Base-by-base conservation (phyloP, 441 rosid genomes). In the Adansonia gregorii region DNA sequence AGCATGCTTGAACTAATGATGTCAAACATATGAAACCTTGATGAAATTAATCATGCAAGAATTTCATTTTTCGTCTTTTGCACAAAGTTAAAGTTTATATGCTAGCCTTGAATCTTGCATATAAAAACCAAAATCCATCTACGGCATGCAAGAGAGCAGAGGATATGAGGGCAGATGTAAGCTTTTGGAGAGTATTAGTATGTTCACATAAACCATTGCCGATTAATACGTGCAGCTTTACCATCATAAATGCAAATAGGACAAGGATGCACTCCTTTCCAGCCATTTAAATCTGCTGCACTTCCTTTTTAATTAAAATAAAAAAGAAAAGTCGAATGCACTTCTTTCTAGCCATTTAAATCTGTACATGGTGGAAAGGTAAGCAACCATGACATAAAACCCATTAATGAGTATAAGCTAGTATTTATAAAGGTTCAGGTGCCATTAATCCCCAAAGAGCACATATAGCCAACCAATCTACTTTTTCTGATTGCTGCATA, bases 141-240 rank as follows among this genome's bases (percentile, higher is more conserved):
- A 55, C 1, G 19, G 58, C 14, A 48, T 48, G 56, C 58, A 68
- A 48, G 19, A 22, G 56, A 68, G 41, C 35, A 14, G 17, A 45
- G 31, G 22, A 24, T 7, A 39, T 39, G 51, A 45, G 70, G 48
- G 12, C 41, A 20, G 55, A 67, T 11, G 52, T 17, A 19, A 43
- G 73, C 56, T 14, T 68, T 68, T 46, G 41, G 4, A 20, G 55
- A 12, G 41, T 68, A 20, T 48, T 68, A 48, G 73, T n/a, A 68
- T 68, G 22, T 11, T 31, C 35, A 46, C n/a, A 67, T 67, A 67
- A 67, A 67, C 55, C 54, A 45, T 10, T 0, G 24, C 55, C 19
- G 10, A 45, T 45, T 45, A 67, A 45, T 45, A n/a, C 31, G 19
- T 6, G 31, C 11, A 55, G 24, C 60, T 55, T 55, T 55, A 55